phyloP scores from a whole-genome alignment of 176 grass and related monocot genomes.

The Eragrostis nindensis region DNA sequence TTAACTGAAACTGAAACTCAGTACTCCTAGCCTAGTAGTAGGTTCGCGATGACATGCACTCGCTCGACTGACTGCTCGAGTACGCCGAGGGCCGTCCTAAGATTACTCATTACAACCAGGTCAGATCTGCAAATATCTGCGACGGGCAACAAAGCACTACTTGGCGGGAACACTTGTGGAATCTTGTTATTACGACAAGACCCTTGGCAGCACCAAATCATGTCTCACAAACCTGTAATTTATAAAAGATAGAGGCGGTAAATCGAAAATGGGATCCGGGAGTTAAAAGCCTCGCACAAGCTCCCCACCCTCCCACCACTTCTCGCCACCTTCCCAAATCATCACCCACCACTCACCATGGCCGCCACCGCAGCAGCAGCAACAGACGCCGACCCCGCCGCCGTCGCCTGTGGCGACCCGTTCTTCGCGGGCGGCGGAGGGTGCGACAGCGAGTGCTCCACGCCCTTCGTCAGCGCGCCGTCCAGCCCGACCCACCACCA shows the following conservation, averaged over 20 bases:
- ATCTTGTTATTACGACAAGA: fast-evolving
- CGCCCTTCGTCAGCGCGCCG: conserved; percentile 63
- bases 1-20: no score
- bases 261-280: not conserved
- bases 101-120: no score
- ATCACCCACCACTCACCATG: not conserved
- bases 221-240: fast-evolving
- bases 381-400: not conserved
- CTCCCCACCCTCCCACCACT: not conserved
- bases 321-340: not conserved
- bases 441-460: conserved; percentile 64
- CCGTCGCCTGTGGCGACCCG: not conserved
- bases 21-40: no score
- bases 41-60: no score
- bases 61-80: no score
- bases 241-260: fast-evolving
- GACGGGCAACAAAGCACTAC: no score
- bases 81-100: no score
- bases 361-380: not conserved
- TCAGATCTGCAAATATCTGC: no score
- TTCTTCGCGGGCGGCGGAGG: not conserved
- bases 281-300: conserved; percentile 35
- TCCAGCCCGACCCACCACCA: conserved; percentile 56
- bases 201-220: fast-evolving
- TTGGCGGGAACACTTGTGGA: not conserved